phyloP scores from a whole-genome alignment of 768 basidiomycete genomes.

The Leccinum aurantiacum region DNA sequence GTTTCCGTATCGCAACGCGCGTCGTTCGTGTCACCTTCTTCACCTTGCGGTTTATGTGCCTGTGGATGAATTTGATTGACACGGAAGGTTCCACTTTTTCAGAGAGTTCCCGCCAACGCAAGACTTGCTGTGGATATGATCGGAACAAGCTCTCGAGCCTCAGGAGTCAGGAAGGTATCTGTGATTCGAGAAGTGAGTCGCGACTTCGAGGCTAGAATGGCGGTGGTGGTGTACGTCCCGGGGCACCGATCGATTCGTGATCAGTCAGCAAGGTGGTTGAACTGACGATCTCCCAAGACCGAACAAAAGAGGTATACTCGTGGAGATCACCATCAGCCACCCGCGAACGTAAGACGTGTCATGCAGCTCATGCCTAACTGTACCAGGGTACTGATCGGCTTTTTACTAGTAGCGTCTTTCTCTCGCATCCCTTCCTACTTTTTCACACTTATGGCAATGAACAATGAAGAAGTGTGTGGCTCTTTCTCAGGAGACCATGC shows the following conservation, averaged over 20 bases:
- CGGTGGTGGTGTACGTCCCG: slow-evolving; percentile 1
- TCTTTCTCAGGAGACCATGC: neutral
- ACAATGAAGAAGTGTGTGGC: neutral
- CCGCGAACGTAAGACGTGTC: neutral
- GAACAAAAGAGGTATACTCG: neutral
- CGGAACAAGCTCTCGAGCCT: slow-evolving; percentile 11
- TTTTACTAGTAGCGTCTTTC: neutral
- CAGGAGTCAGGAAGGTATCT: slow-evolving; percentile 20
- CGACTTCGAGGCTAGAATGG: slow-evolving; percentile 1
- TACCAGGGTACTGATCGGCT: neutral
- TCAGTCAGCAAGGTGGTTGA: neutral
- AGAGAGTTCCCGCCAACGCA: neutral
- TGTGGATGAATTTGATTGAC: slow-evolving; percentile 1
- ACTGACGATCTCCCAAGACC: neutral
- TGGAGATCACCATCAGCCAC: neutral
- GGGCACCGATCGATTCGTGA: neutral
- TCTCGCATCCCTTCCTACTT: neutral
- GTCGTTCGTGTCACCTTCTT: neutral
- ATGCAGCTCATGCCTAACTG: neutral
- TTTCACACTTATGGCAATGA: neutral
- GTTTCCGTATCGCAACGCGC: slow-evolving; percentile 2
- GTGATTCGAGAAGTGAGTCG: neutral
- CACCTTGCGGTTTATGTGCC: slow-evolving; percentile 4
- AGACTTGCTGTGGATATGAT: slow-evolving; percentile 6
- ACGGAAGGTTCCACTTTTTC: neutral